These are phyloP conservation scores for Mycena maculata DNA, from an alignment of 768 basidiomycete species.

Conservation along the genomic window DNA sequence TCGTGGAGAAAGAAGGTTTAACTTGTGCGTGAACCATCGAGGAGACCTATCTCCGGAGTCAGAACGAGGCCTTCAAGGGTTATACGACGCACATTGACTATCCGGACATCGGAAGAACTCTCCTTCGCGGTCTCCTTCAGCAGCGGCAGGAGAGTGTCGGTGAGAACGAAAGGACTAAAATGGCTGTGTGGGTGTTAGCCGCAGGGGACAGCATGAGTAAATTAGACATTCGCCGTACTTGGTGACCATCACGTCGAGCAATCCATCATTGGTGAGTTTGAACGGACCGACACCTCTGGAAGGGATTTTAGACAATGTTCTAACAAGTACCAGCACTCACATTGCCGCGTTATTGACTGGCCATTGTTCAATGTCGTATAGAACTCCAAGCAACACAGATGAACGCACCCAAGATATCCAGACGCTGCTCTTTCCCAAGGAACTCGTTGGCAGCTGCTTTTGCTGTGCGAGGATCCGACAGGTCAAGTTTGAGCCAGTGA, in stretches of 20 bases:
- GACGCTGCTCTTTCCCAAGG: conserved; percentile 50
- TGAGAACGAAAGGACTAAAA: background rate
- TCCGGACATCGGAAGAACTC: background rate
- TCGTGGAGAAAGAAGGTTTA: conserved; percentile 28
- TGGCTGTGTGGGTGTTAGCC: background rate
- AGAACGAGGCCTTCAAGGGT: background rate
- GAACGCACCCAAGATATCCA: conserved; percentile 56
- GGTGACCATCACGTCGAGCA: conserved; percentile 34
- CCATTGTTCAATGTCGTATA: background rate
- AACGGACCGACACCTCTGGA: conserved; percentile 16
- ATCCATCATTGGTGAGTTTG: conserved; percentile 8
- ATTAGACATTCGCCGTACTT: conserved; percentile 26
- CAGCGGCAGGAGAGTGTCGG: background rate
- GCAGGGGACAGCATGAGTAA: background rate
- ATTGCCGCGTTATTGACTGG: conserved; percentile 40
- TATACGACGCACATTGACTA: conserved; percentile 49
- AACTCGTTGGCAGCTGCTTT: conserved; percentile 51
- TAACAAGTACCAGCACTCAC: conserved; percentile 18
- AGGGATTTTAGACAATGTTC: background rate
- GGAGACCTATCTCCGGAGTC: conserved; percentile 13
- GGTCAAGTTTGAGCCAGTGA: conserved; percentile 52
- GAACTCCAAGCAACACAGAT: background rate
- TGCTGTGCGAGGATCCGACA: conserved; percentile 49
- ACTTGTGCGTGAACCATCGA: conserved; percentile 27
- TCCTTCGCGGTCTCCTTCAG: background rate